Percentiles rank a stretch among this genome's conserved stretches.
phyloP scores from a whole-genome alignment of 177 flowering plant genomes.

The Vitis hybrid region DNA sequence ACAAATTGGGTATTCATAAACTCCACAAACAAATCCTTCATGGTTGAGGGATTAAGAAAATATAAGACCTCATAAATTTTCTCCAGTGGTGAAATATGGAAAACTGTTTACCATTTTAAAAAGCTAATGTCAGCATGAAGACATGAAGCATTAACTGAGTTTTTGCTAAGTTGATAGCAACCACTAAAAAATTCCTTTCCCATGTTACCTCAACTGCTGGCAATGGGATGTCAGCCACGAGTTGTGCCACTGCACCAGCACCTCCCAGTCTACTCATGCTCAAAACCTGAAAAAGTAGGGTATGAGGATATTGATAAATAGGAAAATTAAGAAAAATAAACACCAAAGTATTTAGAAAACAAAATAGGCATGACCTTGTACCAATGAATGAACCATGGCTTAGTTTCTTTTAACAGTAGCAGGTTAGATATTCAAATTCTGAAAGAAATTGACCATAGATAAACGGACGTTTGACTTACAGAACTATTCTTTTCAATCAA shows the following conservation, averaged over 20 bases:
- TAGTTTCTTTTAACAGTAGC: not conserved
- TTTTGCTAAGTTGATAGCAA: too few species aligned
- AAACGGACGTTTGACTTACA: too few species aligned
- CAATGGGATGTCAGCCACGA: conserved; percentile 36
- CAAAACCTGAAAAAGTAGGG: conserved; percentile 26
- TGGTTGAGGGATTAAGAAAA: not conserved
- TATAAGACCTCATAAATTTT: not conserved
- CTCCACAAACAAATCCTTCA: not conserved
- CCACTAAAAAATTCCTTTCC: not conserved
- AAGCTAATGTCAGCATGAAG: not conserved
- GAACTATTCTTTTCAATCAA: too few species aligned
- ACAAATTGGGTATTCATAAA: too few species aligned
- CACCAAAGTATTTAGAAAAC: not conserved
- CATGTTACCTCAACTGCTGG: conserved; percentile 32
- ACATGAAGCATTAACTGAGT: not conserved
- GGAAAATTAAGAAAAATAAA: not conserved
- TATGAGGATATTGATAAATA: not conserved
- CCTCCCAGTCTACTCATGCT: conserved; percentile 52
- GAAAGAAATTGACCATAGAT: too few species aligned
- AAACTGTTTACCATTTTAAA: not conserved
- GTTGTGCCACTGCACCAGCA: conserved; percentile 44
- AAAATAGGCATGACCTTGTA: not conserved
- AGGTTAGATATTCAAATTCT: too few species aligned
- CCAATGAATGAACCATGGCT: not conserved
- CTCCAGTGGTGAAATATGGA: not conserved